Evolutionary conservation across 2,329 filamentous ascomycete genomes (phyloP).

Genomic region (Stemphylium lycopersici): DNA sequence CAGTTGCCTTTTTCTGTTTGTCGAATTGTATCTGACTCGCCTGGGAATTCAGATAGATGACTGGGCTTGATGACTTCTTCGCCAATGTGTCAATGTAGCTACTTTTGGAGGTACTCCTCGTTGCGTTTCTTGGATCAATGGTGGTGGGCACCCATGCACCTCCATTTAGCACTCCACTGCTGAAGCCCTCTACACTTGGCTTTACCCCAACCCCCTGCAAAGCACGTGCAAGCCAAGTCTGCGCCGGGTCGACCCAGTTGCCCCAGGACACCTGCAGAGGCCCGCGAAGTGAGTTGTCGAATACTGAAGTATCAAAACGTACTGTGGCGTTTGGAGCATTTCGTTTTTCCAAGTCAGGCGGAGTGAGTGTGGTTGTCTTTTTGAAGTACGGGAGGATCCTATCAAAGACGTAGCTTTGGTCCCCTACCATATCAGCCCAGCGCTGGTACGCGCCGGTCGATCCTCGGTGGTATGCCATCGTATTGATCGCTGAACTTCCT

Average conservation of each 20-base stretch:
- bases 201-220: constrained; percentile 30
- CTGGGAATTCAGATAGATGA: constrained; percentile 19
- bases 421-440: constrained; percentile 43
- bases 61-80: constrained; percentile 8
- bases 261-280: constrained; percentile 36
- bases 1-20: constrained; percentile 23
- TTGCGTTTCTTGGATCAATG: constrained; percentile 34
- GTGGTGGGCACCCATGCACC: constrained; percentile 34
- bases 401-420: constrained; percentile 38
- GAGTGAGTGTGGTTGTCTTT: constrained; percentile 34
- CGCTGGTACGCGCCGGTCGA: constrained; percentile 28
- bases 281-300: constrained; percentile 20
- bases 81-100: constrained; percentile 21
- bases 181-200: constrained; percentile 25
- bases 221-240: constrained; percentile 29
- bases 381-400: constrained; percentile 39
- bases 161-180: constrained; percentile 29
- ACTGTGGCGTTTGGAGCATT: constrained; percentile 28
- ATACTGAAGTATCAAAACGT: constrained; percentile 22
- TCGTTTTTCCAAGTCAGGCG: constrained; percentile 30
- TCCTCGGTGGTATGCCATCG: constrained; percentile 35
- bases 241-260: constrained; percentile 34
- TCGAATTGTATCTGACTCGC: constrained; percentile 27
- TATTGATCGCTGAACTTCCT: constrained; percentile 36
- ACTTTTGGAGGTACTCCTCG: constrained; percentile 28